phyloP scores from a whole-genome alignment of 1,139 yeast species.

The Sugiyamaella neomexicana region DNA sequence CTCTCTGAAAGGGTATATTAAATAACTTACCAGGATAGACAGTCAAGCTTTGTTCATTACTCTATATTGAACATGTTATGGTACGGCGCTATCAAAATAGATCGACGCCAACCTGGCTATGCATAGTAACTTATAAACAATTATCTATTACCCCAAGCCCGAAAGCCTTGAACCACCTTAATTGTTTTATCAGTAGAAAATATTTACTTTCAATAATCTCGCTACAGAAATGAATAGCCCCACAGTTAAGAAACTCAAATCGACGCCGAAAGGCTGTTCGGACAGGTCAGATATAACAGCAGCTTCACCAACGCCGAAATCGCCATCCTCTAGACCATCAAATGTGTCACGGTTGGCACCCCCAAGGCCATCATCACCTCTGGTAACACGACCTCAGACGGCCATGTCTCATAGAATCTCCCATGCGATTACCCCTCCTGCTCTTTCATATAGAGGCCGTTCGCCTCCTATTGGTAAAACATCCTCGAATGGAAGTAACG shows the following conservation, averaged over 20 bases:
- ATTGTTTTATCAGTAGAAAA: no score
- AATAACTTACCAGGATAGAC: no score
- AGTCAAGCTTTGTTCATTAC: no score
- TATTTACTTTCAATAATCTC: no score
- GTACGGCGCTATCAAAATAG: slow-evolving; percentile 7
- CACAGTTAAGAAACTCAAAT: background rate
- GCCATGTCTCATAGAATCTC: slow-evolving; percentile 12
- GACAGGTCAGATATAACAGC: background rate
- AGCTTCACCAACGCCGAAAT: slow-evolving; percentile 2
- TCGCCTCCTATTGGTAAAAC: slow-evolving; percentile 1
- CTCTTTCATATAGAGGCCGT: background rate
- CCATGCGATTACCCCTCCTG: background rate
- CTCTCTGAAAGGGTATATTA: no score
- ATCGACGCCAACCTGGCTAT: background rate
- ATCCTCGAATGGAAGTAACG: slow-evolving; percentile 32
- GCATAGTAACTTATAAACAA: background rate
- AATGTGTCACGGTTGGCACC: background rate
- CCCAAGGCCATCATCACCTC: slow-evolving; percentile 5
- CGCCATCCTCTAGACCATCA: slow-evolving; percentile 1
- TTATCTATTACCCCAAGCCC: background rate
- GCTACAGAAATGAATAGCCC: background rate
- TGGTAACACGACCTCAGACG: slow-evolving; percentile 13
- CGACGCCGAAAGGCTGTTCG: background rate
- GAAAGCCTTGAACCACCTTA: no score
- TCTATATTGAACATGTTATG: no score